phyloP scores from a whole-genome alignment of 805 yeast species.

The Alloascoidea hylecoeti region DNA sequence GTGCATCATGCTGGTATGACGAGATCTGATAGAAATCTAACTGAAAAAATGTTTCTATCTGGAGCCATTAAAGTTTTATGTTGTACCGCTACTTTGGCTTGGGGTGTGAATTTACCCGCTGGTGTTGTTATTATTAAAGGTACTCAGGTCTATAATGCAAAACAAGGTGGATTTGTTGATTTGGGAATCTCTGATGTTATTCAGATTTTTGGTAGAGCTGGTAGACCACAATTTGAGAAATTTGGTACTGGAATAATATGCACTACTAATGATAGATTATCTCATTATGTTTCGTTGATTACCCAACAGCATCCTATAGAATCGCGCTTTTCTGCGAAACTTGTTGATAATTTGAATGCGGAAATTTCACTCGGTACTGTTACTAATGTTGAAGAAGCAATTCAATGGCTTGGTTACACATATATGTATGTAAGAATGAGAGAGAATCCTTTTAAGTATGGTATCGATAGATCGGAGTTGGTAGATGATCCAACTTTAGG shows the following conservation, averaged over 20 bases:
- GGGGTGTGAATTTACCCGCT: slow-evolving; percentile 99
- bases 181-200: slow-evolving; percentile 93
- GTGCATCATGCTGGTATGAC: slow-evolving; percentile 97
- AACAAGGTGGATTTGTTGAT: slow-evolving; percentile 89
- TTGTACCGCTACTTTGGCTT: slow-evolving; percentile 95
- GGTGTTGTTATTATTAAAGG: slow-evolving; percentile 96
- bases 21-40: slow-evolving; percentile 75
- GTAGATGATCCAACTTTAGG: slow-evolving; percentile 71
- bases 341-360: slow-evolving; percentile 90
- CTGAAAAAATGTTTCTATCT: slow-evolving; percentile 72
- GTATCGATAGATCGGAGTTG: slow-evolving; percentile 77
- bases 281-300: slow-evolving; percentile 77
- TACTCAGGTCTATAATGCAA: slow-evolving; percentile 88
- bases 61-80: slow-evolving; percentile 86
- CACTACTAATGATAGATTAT: slow-evolving; percentile 69
- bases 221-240: slow-evolving; percentile 92
- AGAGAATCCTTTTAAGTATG: slow-evolving; percentile 86
- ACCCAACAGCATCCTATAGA: slow-evolving; percentile 97
- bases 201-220: slow-evolving; percentile 98
- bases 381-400: slow-evolving; percentile 86
- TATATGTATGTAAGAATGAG: slow-evolving; percentile 90
- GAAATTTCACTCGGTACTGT: slow-evolving; percentile 94
- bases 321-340: slow-evolving; percentile 58
- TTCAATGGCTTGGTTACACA: slow-evolving; percentile 96
- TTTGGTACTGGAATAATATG: slow-evolving; percentile 88